phyloP scores from a whole-genome alignment of 805 yeast species.

The Schizosaccharomyces pombe region DNA sequence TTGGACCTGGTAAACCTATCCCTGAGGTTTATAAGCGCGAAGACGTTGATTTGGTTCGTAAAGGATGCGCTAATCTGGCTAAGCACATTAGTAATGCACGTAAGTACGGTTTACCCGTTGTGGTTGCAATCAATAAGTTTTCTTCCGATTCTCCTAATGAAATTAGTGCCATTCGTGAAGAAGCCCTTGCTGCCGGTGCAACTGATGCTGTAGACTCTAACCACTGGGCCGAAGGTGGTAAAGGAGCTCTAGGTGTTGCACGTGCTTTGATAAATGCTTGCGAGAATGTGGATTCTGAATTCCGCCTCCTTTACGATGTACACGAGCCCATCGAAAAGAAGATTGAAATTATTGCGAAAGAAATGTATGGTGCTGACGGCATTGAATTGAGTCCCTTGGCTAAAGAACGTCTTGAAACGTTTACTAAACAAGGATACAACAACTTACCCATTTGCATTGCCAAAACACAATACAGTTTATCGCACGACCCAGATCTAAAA shows the following conservation, averaged over 20 bases:
- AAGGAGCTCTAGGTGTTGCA: constrained; percentile 69
- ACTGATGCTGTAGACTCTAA: constrained; percentile 68
- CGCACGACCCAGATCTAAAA: constrained; percentile 79
- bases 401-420: constrained; percentile 51
- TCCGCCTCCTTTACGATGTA: constrained; percentile 45
- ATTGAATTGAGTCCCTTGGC: constrained; percentile 71
- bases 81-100: constrained; percentile 76
- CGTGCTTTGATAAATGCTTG: constrained; percentile 53
- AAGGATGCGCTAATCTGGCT: constrained; percentile 69
- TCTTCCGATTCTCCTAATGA: constrained; percentile 63
- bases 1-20: constrained; percentile 73
- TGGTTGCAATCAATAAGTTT: constrained; percentile 81
- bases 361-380: constrained; percentile 81
- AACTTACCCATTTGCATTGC: constrained; percentile 90
- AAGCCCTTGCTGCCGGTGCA: constrained; percentile 80
- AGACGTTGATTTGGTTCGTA: constrained; percentile 49
- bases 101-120: constrained; percentile 71
- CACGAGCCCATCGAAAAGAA: constrained; percentile 54
- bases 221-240: constrained; percentile 93
- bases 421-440: constrained; percentile 70
- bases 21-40: constrained; percentile 64
- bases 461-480: constrained; percentile 86
- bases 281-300: constrained; percentile 22
- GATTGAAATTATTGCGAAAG: constrained; percentile 50
- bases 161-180: constrained; percentile 53